These are phyloP conservation scores for Lathyrus sativus DNA, from an alignment of 306 rosid species.

Conservation along the genomic window DNA sequence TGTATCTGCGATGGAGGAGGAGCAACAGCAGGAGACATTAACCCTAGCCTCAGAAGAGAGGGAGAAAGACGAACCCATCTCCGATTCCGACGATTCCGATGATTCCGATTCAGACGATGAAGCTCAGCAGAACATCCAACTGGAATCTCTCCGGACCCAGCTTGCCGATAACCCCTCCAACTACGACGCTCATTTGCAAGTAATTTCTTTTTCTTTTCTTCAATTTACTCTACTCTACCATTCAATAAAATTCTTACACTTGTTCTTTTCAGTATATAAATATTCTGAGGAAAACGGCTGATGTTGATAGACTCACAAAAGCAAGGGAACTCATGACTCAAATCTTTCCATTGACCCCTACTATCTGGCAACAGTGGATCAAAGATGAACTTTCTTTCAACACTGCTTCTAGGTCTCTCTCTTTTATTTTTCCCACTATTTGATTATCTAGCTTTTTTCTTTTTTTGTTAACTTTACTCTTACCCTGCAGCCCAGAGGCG, in stretches of 20 bases:
- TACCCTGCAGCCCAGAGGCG: slow-evolving; percentile 53
- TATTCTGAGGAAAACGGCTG: slow-evolving; percentile 69
- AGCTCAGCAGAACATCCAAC: slow-evolving; percentile 60
- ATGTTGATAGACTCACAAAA: slow-evolving; percentile 65
- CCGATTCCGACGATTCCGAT: slow-evolving; percentile 36
- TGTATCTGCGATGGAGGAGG: slow-evolving; percentile 47
- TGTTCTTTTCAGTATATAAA: slow-evolving; percentile 56
- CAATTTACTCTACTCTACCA: neutral
- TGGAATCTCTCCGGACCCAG: slow-evolving; percentile 61
- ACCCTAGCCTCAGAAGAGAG: slow-evolving; percentile 20
- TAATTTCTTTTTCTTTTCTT: slow-evolving; percentile 11
- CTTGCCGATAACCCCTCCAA: slow-evolving; percentile 69
- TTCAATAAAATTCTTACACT: neutral
- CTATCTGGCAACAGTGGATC: slow-evolving; percentile 91
- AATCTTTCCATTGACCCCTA: slow-evolving; percentile 70
- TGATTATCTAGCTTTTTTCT: neutral
- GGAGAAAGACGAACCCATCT: slow-evolving; percentile 18
- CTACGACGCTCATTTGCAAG: slow-evolving; percentile 75
- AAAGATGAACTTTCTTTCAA: slow-evolving; percentile 72
- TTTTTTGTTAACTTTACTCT: neutral
- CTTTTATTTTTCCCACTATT: neutral
- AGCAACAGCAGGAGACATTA: slow-evolving; percentile 33
- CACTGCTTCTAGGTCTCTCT: slow-evolving; percentile 49
- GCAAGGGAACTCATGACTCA: slow-evolving; percentile 84
- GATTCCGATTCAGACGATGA: slow-evolving; percentile 58